Base-by-base conservation (phyloP, 2,329 filamentous ascomycete genomes). In the Calonectria fujianensis region DNA sequence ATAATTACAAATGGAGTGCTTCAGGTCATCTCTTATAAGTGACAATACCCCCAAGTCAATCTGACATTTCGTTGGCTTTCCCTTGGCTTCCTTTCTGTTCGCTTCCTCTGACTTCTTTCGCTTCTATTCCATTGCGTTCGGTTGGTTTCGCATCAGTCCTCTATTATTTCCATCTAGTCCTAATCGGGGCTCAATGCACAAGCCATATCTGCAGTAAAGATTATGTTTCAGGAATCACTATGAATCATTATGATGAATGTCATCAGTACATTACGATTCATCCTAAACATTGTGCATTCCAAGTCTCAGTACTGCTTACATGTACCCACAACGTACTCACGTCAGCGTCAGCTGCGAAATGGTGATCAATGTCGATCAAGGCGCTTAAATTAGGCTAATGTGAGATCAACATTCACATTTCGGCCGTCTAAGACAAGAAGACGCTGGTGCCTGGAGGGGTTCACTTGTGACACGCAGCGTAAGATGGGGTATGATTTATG, bases 351-450 rank as follows among this genome's bases (percentile, higher is more conserved):
- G 35, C 37, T 39, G 37, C 14, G 14, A 18, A 29, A 4, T 9
- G 57, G 24, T 37, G 35, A 24, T 41, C 35, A 37, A 41, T 63
- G 57, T 16, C 24, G 57, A 63, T 63, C 57, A 18, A 41, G 24
- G 35, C 57, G 27, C 35, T 37, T 29, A 27, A 63, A 29, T 10
- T 24, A 41, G 35, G 57, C 57, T 29, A 41, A 41, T 16, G 57
- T 45, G 57, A 63, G 35, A 63, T 39, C 37, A 20, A 24, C n/a
- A 39, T 63, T 27, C 29, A 37, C 57, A 18, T 27, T 29, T 63
- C 6, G 18, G 27, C 11, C 11, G 32, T 16, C 37, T 29, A 63
- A 39, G 37, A 63, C 18, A 32, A 35, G 31, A 13, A 3, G 29
- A 10, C 10, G 37, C 16, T 41, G 13, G 20, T 27, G 8, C 35